A percentile compares a stretch with the other conserved stretches of the same genome.
Conservation (phyloP, 2,329 filamentous ascomycete species). For the Phaeosphaeria sp. region DNA sequence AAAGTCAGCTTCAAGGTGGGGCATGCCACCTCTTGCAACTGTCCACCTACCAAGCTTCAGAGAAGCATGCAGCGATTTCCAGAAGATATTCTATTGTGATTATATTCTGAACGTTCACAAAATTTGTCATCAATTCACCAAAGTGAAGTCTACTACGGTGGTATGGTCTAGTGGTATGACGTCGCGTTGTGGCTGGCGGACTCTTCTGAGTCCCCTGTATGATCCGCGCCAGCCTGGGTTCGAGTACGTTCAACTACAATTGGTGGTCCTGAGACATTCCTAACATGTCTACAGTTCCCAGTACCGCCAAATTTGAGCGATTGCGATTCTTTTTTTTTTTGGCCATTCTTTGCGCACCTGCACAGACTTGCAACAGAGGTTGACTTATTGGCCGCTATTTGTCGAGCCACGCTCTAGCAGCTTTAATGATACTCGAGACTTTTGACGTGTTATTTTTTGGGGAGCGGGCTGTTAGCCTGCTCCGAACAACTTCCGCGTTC, state of each 20-base stretch:
- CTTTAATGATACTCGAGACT: background rate
- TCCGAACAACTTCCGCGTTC: conserved; percentile 26
- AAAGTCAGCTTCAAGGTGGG: background rate
- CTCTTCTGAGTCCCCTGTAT: conserved; percentile 20
- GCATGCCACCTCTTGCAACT: background rate
- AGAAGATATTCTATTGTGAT: background rate
- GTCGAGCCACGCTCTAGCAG: background rate
- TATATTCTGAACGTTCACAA: conserved; percentile 1
- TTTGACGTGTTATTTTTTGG: background rate
- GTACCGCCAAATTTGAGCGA: conserved; percentile 26
- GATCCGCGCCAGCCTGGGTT: conserved; percentile 41
- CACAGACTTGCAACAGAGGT: no score
- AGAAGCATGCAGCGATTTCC: background rate
- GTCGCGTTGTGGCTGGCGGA: conserved; percentile 40
- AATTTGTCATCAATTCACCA: conserved; percentile 11
- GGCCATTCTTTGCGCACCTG: no score
- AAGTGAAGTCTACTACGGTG: conserved; percentile 14
- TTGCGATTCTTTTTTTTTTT: conserved; percentile 21
- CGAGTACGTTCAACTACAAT: conserved; percentile 24
- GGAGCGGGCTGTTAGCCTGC: background rate
- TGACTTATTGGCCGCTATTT: no score
- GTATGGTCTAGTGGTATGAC: conserved; percentile 42
- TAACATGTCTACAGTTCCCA: conserved; percentile 34
- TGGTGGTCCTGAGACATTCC: conserved; percentile 23
- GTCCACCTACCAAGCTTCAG: background rate